Percentiles rank a stretch among this genome's conserved stretches.
phyloP scores from a whole-genome alignment of 768 basidiomycete genomes.

The Rhizopogon vesiculosus region DNA sequence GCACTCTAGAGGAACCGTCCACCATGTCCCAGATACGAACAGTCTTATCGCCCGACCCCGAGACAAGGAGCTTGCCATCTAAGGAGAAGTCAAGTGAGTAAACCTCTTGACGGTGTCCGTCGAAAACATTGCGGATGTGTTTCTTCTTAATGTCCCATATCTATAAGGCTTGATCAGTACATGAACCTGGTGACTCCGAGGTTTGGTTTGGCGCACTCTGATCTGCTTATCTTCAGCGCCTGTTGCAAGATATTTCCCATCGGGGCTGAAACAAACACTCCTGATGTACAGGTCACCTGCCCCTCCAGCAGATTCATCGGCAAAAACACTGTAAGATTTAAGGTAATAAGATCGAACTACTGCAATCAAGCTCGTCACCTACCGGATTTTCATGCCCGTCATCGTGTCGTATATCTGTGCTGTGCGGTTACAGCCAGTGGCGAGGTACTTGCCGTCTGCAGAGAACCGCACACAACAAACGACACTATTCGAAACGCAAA shows the following conservation, averaged over 20 bases:
- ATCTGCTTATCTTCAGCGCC: slow-evolving; percentile 30
- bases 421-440: slow-evolving; percentile 73
- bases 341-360: slow-evolving; percentile 4
- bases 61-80: slow-evolving; percentile 29
- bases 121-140: slow-evolving; percentile 22
- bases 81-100: slow-evolving; percentile 32
- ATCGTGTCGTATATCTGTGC: slow-evolving; percentile 95
- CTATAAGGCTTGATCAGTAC: slow-evolving; percentile 10
- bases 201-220: slow-evolving; percentile 17
- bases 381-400: slow-evolving; percentile 84
- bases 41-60: slow-evolving; percentile 32
- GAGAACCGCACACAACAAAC: slow-evolving; percentile 30
- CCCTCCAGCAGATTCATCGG: slow-evolving; percentile 67
- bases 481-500: slow-evolving; percentile 11
- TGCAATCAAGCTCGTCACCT: slow-evolving; percentile 20
- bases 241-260: slow-evolving; percentile 24
- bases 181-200: background rate
- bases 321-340: slow-evolving; percentile 52
- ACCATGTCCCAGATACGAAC: slow-evolving; percentile 30
- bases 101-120: slow-evolving; percentile 29
- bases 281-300: slow-evolving; percentile 81
- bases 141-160: slow-evolving; percentile 21
- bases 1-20: slow-evolving; percentile 28
- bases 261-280: slow-evolving; percentile 26
- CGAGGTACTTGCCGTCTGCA: slow-evolving; percentile 25